Evolutionary conservation across 805 yeast genomes (phyloP).

Genomic region (Sugiyamaella lignohabitans): DNA sequence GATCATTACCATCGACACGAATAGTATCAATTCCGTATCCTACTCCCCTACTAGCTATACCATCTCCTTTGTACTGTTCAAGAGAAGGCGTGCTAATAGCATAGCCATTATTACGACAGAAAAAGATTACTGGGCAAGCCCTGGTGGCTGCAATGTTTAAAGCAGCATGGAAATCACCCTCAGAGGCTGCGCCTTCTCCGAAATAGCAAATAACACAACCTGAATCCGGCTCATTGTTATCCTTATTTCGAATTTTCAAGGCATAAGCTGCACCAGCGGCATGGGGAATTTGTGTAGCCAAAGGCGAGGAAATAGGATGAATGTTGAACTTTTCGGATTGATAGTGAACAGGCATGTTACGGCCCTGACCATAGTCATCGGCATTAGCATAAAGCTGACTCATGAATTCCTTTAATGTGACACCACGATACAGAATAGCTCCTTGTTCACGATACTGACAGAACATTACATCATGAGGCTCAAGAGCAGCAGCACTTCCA

Average conservation of each 20-base stretch:
- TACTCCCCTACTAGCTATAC: constrained; percentile 30
- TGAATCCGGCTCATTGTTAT: constrained; percentile 7
- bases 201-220: constrained; percentile 28
- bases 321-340: constrained; percentile 25
- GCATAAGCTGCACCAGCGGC: constrained; percentile 35
- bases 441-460: constrained; percentile 33
- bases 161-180: constrained; percentile 34
- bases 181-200: constrained; percentile 35
- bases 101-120: constrained; percentile 33
- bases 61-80: constrained; percentile 33
- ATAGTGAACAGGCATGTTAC: constrained; percentile 33
- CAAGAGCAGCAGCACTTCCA: constrained; percentile 31
- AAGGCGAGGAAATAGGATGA: constrained; percentile 32
- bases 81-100: constrained; percentile 32
- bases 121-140: constrained; percentile 30
- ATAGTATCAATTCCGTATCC: constrained; percentile 33
- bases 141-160: constrained; percentile 33
- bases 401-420: constrained; percentile 29
- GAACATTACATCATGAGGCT: constrained; percentile 27
- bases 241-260: constrained; percentile 25
- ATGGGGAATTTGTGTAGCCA: constrained; percentile 33
- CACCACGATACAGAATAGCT: constrained; percentile 28
- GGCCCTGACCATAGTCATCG: constrained; percentile 28
- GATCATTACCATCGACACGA: constrained; percentile 33
- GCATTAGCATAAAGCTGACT: constrained; percentile 28